Evolutionary conservation across 306 rosid species (phyloP).

Genomic region (Rosa lucieae): DNA sequence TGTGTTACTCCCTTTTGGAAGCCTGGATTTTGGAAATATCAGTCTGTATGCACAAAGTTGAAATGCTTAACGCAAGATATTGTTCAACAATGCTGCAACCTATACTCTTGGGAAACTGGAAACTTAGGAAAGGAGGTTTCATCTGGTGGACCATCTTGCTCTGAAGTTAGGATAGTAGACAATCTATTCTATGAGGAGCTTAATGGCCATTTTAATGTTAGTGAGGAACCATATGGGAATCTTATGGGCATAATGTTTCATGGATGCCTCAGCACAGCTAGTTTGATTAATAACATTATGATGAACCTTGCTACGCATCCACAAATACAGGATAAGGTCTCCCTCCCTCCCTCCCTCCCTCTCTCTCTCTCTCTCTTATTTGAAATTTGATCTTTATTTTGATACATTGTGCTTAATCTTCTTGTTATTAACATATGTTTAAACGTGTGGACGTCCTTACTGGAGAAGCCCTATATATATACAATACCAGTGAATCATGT

Average conservation of each 20-base stretch:
- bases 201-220: constrained; percentile 30
- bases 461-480: too few species aligned
- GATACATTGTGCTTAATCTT: too few species aligned
- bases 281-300: constrained; percentile 56
- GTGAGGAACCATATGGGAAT: constrained; percentile 52
- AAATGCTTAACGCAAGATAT: constrained; percentile 72
- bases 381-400: neutral
- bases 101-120: constrained; percentile 30
- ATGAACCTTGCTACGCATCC: constrained; percentile 54
- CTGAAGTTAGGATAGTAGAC: constrained; percentile 36
- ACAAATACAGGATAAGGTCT: constrained; percentile 73
- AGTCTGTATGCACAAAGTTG: constrained; percentile 53
- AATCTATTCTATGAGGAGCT: constrained; percentile 38
- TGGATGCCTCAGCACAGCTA: constrained; percentile 69
- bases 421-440: too few species aligned
- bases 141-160: constrained; percentile 33
- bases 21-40: constrained; percentile 77
- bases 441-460: too few species aligned
- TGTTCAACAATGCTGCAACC: constrained; percentile 50
- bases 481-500: too few species aligned
- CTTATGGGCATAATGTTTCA: constrained; percentile 78
- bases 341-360: constrained; percentile 15
- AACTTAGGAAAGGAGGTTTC: constrained; percentile 34
- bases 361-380: neutral
- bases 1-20: constrained; percentile 73